Percentiles rank a stretch among this genome's conserved stretches.
phyloP scores from a whole-genome alignment of 2,329 filamentous ascomycete genomes.

The Lanzia echinophila region DNA sequence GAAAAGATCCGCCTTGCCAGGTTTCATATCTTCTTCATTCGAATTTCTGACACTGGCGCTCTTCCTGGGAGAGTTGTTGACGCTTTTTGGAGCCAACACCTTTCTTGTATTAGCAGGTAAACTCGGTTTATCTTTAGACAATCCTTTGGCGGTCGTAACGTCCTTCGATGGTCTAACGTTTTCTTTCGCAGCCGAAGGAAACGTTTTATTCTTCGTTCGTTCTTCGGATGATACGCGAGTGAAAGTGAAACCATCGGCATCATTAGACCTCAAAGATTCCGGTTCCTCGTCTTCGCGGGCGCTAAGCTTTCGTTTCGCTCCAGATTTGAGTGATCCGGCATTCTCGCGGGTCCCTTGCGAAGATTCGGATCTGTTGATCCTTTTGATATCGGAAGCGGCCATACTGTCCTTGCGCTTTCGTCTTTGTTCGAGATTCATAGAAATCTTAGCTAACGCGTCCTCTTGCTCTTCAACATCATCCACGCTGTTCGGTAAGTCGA shows the following conservation, averaged over 20 bases:
- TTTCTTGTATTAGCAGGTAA: slow-evolving; percentile 20
- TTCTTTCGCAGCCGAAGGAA: slow-evolving; percentile 3
- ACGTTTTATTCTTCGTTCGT: slow-evolving; percentile 12
- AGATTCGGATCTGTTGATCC: slow-evolving; percentile 10
- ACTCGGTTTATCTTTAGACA: slow-evolving; percentile 19
- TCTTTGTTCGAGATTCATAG: slow-evolving; percentile 30
- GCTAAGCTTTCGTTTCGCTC: slow-evolving; percentile 53
- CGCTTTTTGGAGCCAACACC: slow-evolving; percentile 43
- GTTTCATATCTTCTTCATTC: slow-evolving; percentile 33
- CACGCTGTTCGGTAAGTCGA: slow-evolving; percentile 39
- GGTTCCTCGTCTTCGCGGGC: slow-evolving; percentile 47
- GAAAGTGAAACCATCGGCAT: slow-evolving; percentile 24
- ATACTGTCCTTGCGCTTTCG: slow-evolving; percentile 29
- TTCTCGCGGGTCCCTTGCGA: slow-evolving; percentile 12
- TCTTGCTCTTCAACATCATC: slow-evolving; percentile 13
- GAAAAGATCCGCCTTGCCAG: slow-evolving; percentile 34
- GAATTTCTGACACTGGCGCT: slow-evolving; percentile 29
- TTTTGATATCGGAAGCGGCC: slow-evolving; percentile 14
- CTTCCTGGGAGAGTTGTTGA: slow-evolving; percentile 52
- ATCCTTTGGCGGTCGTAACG: slow-evolving; percentile 15
- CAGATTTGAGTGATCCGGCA: slow-evolving; percentile 36
- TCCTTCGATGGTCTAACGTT: slow-evolving; percentile 13
- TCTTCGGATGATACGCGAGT: slow-evolving; percentile 28
- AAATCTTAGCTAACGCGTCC: slow-evolving; percentile 16
- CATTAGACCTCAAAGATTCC: slow-evolving; percentile 28